A percentile compares a stretch with the other conserved stretches of the same genome.
Evolutionary conservation across 1,284 basidiomycete species (phyloP).

Genomic region (Trichosporon sp.): DNA sequence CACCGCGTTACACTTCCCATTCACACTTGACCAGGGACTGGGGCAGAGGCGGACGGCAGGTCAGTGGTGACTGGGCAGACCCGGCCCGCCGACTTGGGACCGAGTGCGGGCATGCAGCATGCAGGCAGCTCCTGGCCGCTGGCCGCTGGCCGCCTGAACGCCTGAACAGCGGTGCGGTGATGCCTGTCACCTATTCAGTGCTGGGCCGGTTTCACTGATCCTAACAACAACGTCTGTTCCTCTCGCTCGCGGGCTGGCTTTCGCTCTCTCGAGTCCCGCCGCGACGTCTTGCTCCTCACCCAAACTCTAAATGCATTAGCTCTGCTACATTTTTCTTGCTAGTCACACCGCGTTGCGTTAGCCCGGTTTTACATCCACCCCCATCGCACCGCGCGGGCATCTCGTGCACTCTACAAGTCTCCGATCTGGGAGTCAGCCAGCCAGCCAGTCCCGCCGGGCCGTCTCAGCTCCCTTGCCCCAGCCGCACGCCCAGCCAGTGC

Average conservation of each 20-base stretch:
- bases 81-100: not conserved
- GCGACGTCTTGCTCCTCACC: not conserved
- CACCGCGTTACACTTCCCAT: not conserved
- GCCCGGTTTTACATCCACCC: not conserved
- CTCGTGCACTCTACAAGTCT: not conserved
- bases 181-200: not conserved
- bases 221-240: not conserved
- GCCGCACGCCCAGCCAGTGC: no score
- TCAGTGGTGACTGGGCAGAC: not conserved
- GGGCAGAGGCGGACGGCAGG: not conserved
- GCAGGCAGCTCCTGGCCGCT: not conserved
- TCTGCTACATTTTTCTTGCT: slow-evolving; percentile 3
- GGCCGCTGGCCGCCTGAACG: not conserved
- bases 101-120: not conserved
- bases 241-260: not conserved
- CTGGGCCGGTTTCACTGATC: not conserved
- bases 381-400: not conserved
- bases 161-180: not conserved
- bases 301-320: slow-evolving; percentile 6
- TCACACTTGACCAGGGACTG: not conserved
- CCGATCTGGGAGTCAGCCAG: not conserved
- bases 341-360: slow-evolving; percentile 6
- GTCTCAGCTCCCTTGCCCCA: not conserved
- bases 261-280: not conserved
- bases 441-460: not conserved